Evolutionary conservation across 2,329 filamentous ascomycete genomes (phyloP), one percentile per base, ranked within the genome.

Genomic region (Aspergillus caelatus): DNA sequence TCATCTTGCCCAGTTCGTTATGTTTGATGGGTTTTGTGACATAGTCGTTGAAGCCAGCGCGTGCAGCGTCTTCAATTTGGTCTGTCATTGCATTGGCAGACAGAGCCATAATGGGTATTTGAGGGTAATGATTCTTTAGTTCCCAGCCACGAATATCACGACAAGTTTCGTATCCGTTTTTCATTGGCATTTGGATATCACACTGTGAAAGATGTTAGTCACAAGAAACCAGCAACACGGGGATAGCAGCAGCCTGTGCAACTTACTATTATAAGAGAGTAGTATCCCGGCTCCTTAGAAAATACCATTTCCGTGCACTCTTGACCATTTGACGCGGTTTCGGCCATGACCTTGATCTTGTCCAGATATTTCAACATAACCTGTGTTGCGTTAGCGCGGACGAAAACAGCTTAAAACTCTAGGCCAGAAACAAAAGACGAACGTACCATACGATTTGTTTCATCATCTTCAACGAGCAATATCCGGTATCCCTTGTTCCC

Each of bases 21-120:
- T 82, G 81, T 63, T 81, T 81, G 65, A 83, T 82, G 30, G 81
- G 81, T 64, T 83, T 83, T 41, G 81, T 83, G 60, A 82, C 76
- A 66, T 83, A 83, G 70, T 82, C 79, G 60, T 81, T 82, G 71
- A 83, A 83, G 28, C 81, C 81, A 53, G 80, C 80, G 12, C 74
- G 76, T 2, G 79, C 78, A 21, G 81, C 80, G 59, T 81, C 75
- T 62, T 81, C 79, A 57, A 82, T 80, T 63, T 82, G 80, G 66
- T 83, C 81, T 23, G 78, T 81, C 81, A 83, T 83, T 41, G 81
- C 81, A 68, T 83, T 83, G 23, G 81, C 81, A 11, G 81, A 82
- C 54, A 83, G 72, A 50, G 81, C 81, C 80, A 83, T 82, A 65
- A 83, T 82, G 12, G 81, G 81, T 57, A 81, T 78, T 63, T 80